Evolutionary conservation across 1,284 basidiomycete species (phyloP).

Genomic region (Leccinum pallidistipes): DNA sequence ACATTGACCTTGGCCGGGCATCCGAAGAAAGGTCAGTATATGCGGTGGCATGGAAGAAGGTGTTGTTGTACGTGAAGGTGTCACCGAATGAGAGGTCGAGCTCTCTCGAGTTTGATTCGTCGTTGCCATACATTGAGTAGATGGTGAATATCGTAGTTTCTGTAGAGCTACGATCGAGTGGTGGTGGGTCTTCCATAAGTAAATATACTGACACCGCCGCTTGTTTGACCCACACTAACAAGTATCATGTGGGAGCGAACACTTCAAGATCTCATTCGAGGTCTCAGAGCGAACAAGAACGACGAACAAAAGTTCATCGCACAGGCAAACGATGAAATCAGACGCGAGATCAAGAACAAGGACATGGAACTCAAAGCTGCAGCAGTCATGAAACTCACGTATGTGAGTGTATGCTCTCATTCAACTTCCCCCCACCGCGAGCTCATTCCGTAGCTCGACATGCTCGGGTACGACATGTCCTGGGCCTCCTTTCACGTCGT

Average conservation of each 20-base stretch:
- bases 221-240: not conserved
- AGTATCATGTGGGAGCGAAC: slow-evolving; percentile 87
- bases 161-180: slow-evolving; percentile 40
- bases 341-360: slow-evolving; percentile 87
- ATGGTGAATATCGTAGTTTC: slow-evolving; percentile 76
- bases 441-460: slow-evolving; percentile 67
- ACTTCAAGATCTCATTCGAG: slow-evolving; percentile 89
- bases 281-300: slow-evolving; percentile 82
- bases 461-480: slow-evolving; percentile 89
- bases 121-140: slow-evolving; percentile 76
- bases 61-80: slow-evolving; percentile 29
- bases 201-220: not conserved
- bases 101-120: slow-evolving; percentile 31
- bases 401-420: slow-evolving; percentile 59
- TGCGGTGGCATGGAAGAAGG: slow-evolving; percentile 26
- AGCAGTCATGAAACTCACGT: slow-evolving; percentile 94
- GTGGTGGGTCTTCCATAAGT: slow-evolving; percentile 43
- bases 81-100: slow-evolving; percentile 36
- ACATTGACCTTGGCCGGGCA: slow-evolving; percentile 7
- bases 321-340: slow-evolving; percentile 84
- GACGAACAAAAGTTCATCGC: slow-evolving; percentile 83
- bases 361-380: slow-evolving; percentile 98
- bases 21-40: slow-evolving; percentile 15
- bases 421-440: not conserved
- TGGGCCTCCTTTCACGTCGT: slow-evolving; percentile 95